Percentiles rank a stretch among this genome's conserved stretches.
Conservation (phyloP, 768 basidiomycete genomes). For the Dentipellis sp. region DNA sequence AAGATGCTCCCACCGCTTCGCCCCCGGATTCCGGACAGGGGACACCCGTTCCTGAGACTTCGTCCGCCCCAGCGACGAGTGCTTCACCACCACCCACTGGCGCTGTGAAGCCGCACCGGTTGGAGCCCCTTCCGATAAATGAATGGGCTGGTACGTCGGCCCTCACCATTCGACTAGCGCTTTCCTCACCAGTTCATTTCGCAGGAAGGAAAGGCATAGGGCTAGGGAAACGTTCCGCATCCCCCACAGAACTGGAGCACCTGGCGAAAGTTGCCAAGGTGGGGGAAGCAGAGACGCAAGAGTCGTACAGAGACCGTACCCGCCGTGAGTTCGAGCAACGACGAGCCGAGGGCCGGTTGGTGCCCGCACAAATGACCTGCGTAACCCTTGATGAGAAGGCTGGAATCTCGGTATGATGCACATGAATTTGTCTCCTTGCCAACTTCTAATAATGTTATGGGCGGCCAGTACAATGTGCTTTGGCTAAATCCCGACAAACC, state of each 20-base stretch:
- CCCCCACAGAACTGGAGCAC: conserved; percentile 54
- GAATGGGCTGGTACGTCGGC: conserved; percentile 69
- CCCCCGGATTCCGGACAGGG: not conserved
- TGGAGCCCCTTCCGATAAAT: conserved; percentile 63
- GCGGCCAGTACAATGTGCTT: conserved; percentile 65
- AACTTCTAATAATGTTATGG: not conserved
- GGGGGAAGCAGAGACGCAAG: conserved; percentile 43
- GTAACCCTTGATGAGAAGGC: conserved; percentile 63
- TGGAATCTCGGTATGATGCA: conserved; percentile 48
- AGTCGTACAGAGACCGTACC: conserved; percentile 60
- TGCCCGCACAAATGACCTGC: conserved; percentile 69
- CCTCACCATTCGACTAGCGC: not conserved
- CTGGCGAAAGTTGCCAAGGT: conserved; percentile 65
- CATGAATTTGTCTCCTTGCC: not conserved
- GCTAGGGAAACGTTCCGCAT: conserved; percentile 54
- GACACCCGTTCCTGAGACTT: not conserved
- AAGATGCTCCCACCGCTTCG: conserved; percentile 11
- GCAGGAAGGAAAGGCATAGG: conserved; percentile 78
- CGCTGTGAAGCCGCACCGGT: conserved; percentile 29
- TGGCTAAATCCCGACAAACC: conserved; percentile 64
- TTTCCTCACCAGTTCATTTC: not conserved
- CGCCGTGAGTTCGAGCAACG: conserved; percentile 69
- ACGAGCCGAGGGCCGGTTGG: conserved; percentile 61
- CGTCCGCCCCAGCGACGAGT: not conserved
- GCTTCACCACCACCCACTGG: not conserved